Evolutionary conservation across 2,329 filamentous ascomycete genomes (phyloP), one percentile per base, ranked within the genome.

Genomic region (Arthrobotrys conoides): DNA sequence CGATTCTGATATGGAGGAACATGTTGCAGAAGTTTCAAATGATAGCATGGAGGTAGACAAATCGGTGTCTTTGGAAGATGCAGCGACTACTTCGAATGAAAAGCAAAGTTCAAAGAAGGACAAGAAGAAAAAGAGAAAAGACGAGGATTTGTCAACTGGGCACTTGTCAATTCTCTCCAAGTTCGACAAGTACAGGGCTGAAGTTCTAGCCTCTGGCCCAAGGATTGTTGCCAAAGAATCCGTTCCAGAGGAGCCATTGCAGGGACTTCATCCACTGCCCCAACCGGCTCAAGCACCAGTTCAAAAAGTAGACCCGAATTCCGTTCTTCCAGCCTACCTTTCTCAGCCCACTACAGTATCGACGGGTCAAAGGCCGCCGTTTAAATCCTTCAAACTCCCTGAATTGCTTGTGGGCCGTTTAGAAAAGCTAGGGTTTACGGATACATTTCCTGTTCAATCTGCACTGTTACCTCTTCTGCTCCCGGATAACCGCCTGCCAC

Each of bases 401-500:
- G 72, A 65, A 1, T 80, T 76, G 20, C 59, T 82, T 4, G 67
- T 80, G 27, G 27, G 59, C 12, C 79, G 80, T 6, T 86, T 99
- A 4, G 86, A 89, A 36, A 86, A 88, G n/a, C 91, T 91, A 79
- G 90, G 90, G 0, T 93, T 93, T 83, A 87, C 87, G 5, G 86
- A 91, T 61, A 92, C 93, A 0, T 91, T 96, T 83, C 92, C 93
- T 0, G 90, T 97, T 0, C 93, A 97, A 84, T 90, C 92, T 4
- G 90, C 91, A 0, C 88, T 96, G 0, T 87, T 99, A 27, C 94
- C 95, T 0, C 87, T 97, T 48, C 87, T 99, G 4, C 86, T 97
- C 3, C 90, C 55, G 6, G 57, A 51, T 12, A 6, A 30, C 8
- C 18, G 55, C 12, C 57, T 65, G 30, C 57, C 59, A 44, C 55